phyloP scores from a whole-genome alignment of 495 filamentous ascomycete species.

The Neurospora sublineolata region DNA sequence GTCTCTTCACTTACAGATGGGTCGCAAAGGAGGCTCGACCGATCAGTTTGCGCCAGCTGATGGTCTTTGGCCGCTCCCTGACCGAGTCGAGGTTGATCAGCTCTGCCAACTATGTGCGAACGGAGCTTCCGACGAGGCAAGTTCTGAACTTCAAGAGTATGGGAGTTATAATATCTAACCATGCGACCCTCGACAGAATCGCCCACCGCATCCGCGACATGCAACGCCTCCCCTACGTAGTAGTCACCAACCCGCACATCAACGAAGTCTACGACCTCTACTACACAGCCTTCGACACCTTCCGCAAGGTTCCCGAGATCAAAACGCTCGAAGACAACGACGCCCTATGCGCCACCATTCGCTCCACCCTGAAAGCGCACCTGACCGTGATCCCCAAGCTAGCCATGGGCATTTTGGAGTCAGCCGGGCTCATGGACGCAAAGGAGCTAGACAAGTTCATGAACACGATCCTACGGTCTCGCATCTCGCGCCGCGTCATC shows the following conservation, averaged over 20 bases:
- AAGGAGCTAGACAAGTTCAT: conserved; percentile 86
- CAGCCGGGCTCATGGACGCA: conserved; percentile 61
- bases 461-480: conserved; percentile 81
- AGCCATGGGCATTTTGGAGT: conserved; percentile 87
- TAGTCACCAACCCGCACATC: conserved; percentile 89
- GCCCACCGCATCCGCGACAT: conserved; percentile 94
- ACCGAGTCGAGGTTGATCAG: conserved; percentile 82
- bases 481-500: conserved; percentile 91
- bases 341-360: conserved; percentile 68
- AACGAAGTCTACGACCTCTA: conserved; percentile 94
- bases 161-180: neutral
- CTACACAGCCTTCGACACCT: conserved; percentile 84
- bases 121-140: conserved; percentile 82
- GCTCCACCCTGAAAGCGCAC: conserved; percentile 71
- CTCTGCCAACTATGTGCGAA: conserved; percentile 94
- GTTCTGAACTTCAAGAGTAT: conserved; percentile 2
- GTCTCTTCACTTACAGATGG: conserved; percentile 48
- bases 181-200: conserved; percentile 38
- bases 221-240: conserved; percentile 90
- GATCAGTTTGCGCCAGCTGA: conserved; percentile 82
- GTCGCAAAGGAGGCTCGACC: conserved; percentile 73
- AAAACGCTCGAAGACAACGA: conserved; percentile 86
- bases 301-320: conserved; percentile 74
- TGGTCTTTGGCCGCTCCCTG: conserved; percentile 82
- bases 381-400: conserved; percentile 86